A percentile compares a stretch with the other conserved stretches of the same genome.
These are phyloP conservation scores for Hirsutella rhossiliensis DNA, from an alignment of 2,329 filamentous ascomycete species.

Conservation along the genomic window DNA sequence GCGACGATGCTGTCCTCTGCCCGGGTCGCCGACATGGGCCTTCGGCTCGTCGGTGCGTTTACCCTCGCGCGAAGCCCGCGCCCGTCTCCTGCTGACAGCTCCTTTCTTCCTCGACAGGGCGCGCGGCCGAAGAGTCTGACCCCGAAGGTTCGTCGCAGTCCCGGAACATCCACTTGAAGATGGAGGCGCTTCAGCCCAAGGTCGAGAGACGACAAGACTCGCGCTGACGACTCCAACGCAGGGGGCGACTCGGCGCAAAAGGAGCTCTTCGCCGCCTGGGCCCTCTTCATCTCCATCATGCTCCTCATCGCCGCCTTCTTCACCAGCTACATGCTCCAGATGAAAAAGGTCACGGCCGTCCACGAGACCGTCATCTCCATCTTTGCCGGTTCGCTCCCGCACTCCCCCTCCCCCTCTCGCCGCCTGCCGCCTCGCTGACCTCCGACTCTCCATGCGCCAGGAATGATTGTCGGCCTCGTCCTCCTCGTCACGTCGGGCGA, in stretches of 20 bases:
- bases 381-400: conserved; percentile 58
- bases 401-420: conserved; percentile 26
- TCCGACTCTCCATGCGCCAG: conserved; percentile 28
- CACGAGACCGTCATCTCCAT: conserved; percentile 98
- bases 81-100: neutral
- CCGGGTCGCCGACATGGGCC: conserved; percentile 16
- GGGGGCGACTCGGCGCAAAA: conserved; percentile 75
- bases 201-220: neutral
- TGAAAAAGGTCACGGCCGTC: conserved; percentile 92
- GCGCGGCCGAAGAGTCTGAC: conserved; percentile 17
- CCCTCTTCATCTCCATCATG: conserved; percentile 90
- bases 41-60: conserved; percentile 19
- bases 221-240: conserved; percentile 16
- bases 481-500: conserved; percentile 71
- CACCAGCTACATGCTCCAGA: conserved; percentile 92
- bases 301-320: conserved; percentile 91
- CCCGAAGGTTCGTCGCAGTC: conserved; percentile 18
- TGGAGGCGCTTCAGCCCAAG: neutral
- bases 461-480: conserved; percentile 88
- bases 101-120: neutral
- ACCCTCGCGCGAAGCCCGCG: neutral
- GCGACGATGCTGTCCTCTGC: conserved; percentile 12
- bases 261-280: conserved; percentile 93
- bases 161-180: neutral
- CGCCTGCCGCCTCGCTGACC: neutral